Evolutionary conservation across 352 stramenopile species (phyloP).

Genomic region (Phytophthora rubi): DNA sequence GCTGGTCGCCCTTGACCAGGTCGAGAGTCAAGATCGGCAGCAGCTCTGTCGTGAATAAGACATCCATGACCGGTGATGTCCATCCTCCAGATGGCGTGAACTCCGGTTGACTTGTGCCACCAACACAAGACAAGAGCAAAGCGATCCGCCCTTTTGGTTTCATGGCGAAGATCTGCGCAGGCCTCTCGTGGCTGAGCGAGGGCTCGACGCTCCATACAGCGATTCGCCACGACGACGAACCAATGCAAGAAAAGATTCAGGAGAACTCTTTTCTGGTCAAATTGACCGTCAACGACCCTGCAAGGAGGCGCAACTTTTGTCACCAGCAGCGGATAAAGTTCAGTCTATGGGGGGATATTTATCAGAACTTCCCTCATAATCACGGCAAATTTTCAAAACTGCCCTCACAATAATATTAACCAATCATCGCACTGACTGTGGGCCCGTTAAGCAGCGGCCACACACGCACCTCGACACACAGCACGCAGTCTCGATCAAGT

Average conservation of each 20-base stretch:
- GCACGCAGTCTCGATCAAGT: too few species aligned
- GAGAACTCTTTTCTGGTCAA: constrained; percentile 21
- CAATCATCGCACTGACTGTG: too few species aligned
- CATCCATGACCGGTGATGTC: background rate
- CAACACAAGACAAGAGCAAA: background rate
- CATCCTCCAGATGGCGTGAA: background rate
- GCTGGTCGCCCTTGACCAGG: constrained; percentile 5
- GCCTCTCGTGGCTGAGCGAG: constrained; percentile 6
- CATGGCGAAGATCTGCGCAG: background rate
- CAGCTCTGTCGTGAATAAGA: background rate
- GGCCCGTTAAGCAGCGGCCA: too few species aligned
- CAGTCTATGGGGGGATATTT: constrained; percentile 28
- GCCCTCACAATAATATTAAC: too few species aligned
- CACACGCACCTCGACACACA: too few species aligned
- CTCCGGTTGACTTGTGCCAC: background rate
- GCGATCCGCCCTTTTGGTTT: constrained; percentile 1
- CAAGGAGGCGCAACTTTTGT: background rate
- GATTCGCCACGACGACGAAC: background rate
- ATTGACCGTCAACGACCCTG: background rate
- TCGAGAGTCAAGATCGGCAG: background rate
- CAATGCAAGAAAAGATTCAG: constrained; percentile 4
- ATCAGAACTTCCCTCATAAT: too few species aligned
- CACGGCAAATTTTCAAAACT: too few species aligned
- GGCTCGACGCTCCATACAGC: background rate
- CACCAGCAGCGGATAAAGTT: constrained; percentile 12